These are phyloP conservation scores for Thielaviopsis ethacetica DNA, from an alignment of 2,329 filamentous ascomycete species.

Conservation along the genomic window DNA sequence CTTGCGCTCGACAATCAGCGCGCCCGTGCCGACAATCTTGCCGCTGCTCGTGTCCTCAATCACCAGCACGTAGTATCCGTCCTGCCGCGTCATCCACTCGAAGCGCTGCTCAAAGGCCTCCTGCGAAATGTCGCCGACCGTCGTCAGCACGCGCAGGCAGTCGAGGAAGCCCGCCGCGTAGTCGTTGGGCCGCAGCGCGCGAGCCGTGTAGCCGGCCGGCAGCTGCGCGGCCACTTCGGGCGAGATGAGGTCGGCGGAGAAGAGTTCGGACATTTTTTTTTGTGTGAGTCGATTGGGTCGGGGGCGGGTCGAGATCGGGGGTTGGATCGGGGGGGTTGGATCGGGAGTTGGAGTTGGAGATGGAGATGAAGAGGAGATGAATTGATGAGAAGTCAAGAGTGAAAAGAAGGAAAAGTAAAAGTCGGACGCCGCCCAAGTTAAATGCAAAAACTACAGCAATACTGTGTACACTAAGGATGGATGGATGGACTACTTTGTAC, in stretches of 20 bases:
- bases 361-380: no score
- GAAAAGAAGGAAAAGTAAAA: no score
- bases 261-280: conserved; percentile 29
- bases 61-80: conserved; percentile 73
- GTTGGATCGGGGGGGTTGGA: neutral
- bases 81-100: conserved; percentile 60
- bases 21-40: conserved; percentile 76
- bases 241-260: conserved; percentile 62
- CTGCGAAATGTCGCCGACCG: conserved; percentile 71
- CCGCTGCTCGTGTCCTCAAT: conserved; percentile 52
- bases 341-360: no score
- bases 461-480: no score
- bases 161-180: conserved; percentile 75
- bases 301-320: neutral
- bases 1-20: conserved; percentile 83
- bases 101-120: conserved; percentile 64
- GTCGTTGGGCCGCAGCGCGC: conserved; percentile 63
- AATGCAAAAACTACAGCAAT: no score
- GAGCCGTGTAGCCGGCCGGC: conserved; percentile 67
- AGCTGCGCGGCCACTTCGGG: conserved; percentile 54
- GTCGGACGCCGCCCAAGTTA: no score
- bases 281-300: neutral
- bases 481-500: no score
- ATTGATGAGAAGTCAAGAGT: no score
- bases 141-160: conserved; percentile 79